Conservation (phyloP, 352 stramenopile genomes). For the Phytophthora cryptogea region DNA sequence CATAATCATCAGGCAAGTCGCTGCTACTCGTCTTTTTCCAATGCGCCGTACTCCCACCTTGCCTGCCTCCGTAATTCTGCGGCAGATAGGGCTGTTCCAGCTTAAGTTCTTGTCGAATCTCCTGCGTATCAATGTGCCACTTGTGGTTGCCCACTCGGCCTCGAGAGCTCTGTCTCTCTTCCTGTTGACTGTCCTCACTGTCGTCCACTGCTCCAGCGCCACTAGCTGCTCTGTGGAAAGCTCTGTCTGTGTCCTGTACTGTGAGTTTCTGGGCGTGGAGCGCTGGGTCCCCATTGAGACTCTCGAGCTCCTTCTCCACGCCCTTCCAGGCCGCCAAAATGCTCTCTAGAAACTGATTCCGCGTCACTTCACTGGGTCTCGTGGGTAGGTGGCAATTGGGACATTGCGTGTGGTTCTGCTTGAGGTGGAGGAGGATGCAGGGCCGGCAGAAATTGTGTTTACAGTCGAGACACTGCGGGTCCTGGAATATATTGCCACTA, state of each 20-base stretch:
- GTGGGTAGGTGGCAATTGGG: constrained; percentile 76
- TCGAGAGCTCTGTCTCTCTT: constrained; percentile 29
- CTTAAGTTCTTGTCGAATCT: constrained; percentile 56
- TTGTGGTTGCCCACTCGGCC: constrained; percentile 62
- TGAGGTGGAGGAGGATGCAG: constrained; percentile 74
- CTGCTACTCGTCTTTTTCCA: constrained; percentile 47
- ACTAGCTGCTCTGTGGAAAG: constrained; percentile 31
- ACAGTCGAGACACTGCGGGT: constrained; percentile 86
- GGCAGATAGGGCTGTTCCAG: constrained; percentile 36
- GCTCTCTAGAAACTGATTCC: constrained; percentile 88
- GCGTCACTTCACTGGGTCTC: constrained; percentile 75
- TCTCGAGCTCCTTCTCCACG: constrained; percentile 66
- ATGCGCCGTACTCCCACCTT: constrained; percentile 10
- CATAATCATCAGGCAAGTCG: constrained; percentile 47
- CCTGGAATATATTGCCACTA: constrained; percentile 74
- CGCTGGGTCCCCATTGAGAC: constrained; percentile 39
- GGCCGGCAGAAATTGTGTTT: constrained; percentile 89
- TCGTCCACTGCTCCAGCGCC: background rate
- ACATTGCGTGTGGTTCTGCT: constrained; percentile 61
- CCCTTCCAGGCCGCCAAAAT: constrained; percentile 77
- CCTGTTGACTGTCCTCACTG: constrained; percentile 5
- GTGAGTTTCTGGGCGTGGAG: constrained; percentile 37
- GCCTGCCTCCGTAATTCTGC: constrained; percentile 25
- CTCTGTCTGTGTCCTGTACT: constrained; percentile 39
- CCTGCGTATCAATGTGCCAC: constrained; percentile 74